Base-by-base conservation (phyloP, 1,284 basidiomycete species). In the Porogramme epimiltina region DNA sequence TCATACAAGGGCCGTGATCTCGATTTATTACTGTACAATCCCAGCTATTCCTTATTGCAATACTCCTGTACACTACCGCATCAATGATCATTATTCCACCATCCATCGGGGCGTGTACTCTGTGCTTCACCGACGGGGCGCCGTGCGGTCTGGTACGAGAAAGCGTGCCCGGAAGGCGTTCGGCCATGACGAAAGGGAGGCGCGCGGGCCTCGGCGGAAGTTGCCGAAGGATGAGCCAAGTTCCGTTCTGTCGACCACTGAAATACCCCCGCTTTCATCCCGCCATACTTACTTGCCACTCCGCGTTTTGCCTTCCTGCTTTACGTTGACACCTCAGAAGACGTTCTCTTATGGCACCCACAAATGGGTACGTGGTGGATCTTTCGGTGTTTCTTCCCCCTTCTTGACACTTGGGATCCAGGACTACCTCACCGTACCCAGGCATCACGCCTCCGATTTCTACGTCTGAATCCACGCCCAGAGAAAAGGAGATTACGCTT, bases 391-490 rank as follows among this genome's bases (percentile, higher is more conserved):
- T 8, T 8, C 28, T 31, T 8, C 9, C 15, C 28, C 15, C 28
- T 8, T 31, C 9, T 31, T 8, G 9, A 8, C 9, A 31, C 28
- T 31, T 31, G 28, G 15, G 34, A 37, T n/a, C 8, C 34, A 37
- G 16, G 24, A 26, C 46, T 25, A 49, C 45, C 24, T 22, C 51
- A n/a, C 47, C 54, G 40, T 85, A 80, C 70, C 73, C 86, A 51
- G 89, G 89, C 55, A 89, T 92, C 41, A 98, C 96, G 15, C 91
- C 93, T 40, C 95, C 96, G 44, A 96, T 99, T 66, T 89, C 92
- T 51, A 81, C 81, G 18, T 77, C 76, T 24, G 86, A 88, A 58
- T 93, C 89, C 39, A 84, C 77, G 55, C 74, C 86, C 63, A 76
- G 84, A 69, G 81, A 90, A 73, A 81, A 91, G 76, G 83, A 85